Base-by-base conservation (phyloP, 2,329 filamentous ascomycete genomes). In the Calonectria fujianensis region DNA sequence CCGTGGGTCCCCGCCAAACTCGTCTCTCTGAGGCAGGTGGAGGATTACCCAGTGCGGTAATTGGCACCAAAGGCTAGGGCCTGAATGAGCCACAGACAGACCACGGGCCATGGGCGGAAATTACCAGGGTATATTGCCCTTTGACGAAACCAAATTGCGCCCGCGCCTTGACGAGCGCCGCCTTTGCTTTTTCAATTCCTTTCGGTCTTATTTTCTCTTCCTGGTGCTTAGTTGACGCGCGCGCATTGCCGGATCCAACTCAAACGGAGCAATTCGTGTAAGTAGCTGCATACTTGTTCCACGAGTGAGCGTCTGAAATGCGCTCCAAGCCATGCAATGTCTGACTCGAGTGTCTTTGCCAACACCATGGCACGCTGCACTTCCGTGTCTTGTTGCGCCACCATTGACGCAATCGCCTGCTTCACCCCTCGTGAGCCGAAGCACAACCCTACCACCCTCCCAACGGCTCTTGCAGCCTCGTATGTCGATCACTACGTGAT, bases 401-500 rank as follows among this genome's bases (percentile, higher is more conserved):
- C 69, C 64, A 57, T 73, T 72, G 70, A 77, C 70, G 70, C 64
- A 70, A 71, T 66, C 51, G 51, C 29, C 54, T 63, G 45, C n/a
- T 73, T 31, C 54, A 45, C 16, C 41, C 35, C 50, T 20, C 29
- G 31, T 65, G 20, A 66, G 54, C 57, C 54, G 31, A 35, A 51
- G 41, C 52, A 50, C 20, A 45, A 61, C 57, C 57, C 57, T 61
- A n/a, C 32, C 57, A 61, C 57, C 57, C 32, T 61, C 31, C 69
- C 50, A 70, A 70, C 77, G 65, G 65, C 74, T 72, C 68, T 74
- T 70, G 51, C 73, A 77, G 77, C 74, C 69, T 77, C 74, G n/a
- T 39, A 41, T 74, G 76, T 71, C 73, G 80, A 81, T 80, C 79
- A 70, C 71, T 76, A 67, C 74, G 72, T 65, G 61, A 77, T 76